Evolutionary conservation across 441 rosid species (phyloP).

Genomic region (Geranium incanum): DNA sequence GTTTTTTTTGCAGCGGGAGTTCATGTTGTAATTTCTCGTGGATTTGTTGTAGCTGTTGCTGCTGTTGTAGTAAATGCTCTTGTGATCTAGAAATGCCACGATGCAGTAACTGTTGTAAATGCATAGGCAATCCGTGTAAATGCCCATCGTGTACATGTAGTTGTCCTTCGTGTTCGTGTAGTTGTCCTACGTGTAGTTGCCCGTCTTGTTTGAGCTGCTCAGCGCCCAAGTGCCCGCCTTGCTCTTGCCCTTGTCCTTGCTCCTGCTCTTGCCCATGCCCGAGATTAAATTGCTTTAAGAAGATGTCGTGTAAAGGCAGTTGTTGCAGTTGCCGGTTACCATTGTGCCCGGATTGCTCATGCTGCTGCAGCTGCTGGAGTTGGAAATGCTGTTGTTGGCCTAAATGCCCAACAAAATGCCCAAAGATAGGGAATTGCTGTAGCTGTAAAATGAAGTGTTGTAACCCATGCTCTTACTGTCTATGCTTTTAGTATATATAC

Average conservation of each 20-base stretch:
- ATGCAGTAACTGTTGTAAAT: neutral
- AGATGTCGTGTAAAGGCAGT: neutral
- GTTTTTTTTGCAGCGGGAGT: conserved; percentile 3
- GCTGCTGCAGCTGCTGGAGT: neutral
- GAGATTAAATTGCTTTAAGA: neutral
- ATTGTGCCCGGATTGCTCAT: neutral
- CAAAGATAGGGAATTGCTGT: neutral
- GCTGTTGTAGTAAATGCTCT: neutral
- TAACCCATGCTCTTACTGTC: neutral
- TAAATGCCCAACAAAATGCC: neutral
- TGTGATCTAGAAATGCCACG: neutral
- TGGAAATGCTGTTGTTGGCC: neutral
- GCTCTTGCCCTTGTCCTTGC: neutral
- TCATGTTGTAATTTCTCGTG: conserved; percentile 2
- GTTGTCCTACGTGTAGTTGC: neutral
- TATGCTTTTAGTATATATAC: neutral
- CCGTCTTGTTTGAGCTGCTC: neutral
- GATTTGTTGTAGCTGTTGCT: conserved; percentile 2
- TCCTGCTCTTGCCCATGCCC: neutral
- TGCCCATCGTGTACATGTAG: no score
- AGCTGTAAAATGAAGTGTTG: neutral
- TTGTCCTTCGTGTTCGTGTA: neutral
- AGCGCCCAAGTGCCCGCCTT: neutral
- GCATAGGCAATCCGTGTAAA: neutral
- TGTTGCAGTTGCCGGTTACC: conserved; percentile 4